Conservation (phyloP, 805 yeast genomes). For the Starmera pachycereana region DNA sequence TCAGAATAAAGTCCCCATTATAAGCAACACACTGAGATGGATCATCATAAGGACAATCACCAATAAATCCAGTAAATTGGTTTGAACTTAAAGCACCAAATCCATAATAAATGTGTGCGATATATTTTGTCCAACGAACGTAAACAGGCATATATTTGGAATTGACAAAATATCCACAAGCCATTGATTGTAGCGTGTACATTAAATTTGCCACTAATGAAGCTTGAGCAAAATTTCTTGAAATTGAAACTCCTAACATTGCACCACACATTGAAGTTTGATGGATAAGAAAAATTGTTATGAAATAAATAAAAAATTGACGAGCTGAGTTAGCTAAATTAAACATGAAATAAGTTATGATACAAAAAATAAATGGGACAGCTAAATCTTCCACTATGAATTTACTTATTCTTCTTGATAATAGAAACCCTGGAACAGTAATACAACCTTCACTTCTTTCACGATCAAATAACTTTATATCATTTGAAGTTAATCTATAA, state of each 20-base stretch:
- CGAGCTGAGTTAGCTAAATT: conserved; percentile 44
- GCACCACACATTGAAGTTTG: conserved; percentile 50
- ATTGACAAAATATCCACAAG: conserved; percentile 74
- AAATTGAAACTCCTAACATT: conserved; percentile 22
- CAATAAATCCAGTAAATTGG: conserved; percentile 52
- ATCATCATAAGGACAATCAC: conserved; percentile 41
- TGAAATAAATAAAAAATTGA: conserved; percentile 52
- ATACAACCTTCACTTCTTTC: conserved; percentile 66
- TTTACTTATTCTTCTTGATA: conserved; percentile 61
- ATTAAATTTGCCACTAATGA: conserved; percentile 15
- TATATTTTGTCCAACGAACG: conserved; percentile 75
- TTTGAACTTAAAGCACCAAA: conserved; percentile 61
- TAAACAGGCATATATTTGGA: conserved; percentile 71
- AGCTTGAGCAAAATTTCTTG: conserved; percentile 17
- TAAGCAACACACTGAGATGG: conserved; percentile 33
- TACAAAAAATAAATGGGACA: conserved; percentile 47
- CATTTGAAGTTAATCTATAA: conserved; percentile 44
- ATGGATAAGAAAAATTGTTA: conserved; percentile 45
- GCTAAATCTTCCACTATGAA: conserved; percentile 61
- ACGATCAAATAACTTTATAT: conserved; percentile 50
- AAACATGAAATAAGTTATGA: conserved; percentile 67
- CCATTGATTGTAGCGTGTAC: conserved; percentile 51
- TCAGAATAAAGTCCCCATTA: conserved; percentile 43
- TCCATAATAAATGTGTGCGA: conserved; percentile 69
- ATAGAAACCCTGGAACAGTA: conserved; percentile 53